Percentiles rank a stretch among this genome's conserved stretches.
Conservation (phyloP, 139 green algal species). For the Klebsormidium nitens region DNA sequence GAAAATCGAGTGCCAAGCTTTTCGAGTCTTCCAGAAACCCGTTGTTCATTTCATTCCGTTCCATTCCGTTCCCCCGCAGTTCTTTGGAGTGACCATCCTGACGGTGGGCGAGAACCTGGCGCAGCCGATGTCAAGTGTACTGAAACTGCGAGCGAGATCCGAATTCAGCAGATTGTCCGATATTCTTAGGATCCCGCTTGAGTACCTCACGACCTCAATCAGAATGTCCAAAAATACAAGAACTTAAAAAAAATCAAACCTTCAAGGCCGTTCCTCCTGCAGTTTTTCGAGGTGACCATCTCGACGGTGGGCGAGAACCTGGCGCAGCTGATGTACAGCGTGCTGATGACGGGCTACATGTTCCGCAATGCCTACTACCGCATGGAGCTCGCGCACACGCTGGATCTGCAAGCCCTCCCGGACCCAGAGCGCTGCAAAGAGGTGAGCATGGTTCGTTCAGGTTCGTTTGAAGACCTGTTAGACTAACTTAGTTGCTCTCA, state of each 20-base stretch:
- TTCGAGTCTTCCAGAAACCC: too few relatives aligned
- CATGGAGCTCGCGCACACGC: constrained; percentile 53
- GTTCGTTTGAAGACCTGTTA: background rate
- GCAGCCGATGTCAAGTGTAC: constrained; percentile 86
- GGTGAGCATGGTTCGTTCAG: background rate
- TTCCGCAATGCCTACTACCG: constrained; percentile 75
- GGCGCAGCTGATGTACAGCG: constrained; percentile 77
- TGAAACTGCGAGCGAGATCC: too few relatives aligned
- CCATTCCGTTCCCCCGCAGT: constrained; percentile 75
- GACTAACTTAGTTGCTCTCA: background rate
- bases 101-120: constrained; percentile 75
- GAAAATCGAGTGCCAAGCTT: too few relatives aligned
- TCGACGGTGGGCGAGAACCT: constrained; percentile 71
- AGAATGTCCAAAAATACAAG: too few relatives aligned
- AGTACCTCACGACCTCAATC: too few relatives aligned
- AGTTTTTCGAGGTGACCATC: constrained; percentile 78
- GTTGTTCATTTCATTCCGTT: too few relatives aligned
- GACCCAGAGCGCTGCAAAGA: background rate
- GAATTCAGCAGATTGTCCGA: too few relatives aligned
- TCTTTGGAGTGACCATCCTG: constrained; percentile 72
- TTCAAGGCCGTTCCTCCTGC: too few relatives aligned
- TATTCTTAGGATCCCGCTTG: too few relatives aligned
- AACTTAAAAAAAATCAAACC: too few relatives aligned
- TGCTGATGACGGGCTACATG: constrained; percentile 77
- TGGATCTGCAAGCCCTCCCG: background rate